These are phyloP conservation scores for Crithidia expoeki DNA, from an alignment of 208 protist genomes.

Conservation along the genomic window DNA sequence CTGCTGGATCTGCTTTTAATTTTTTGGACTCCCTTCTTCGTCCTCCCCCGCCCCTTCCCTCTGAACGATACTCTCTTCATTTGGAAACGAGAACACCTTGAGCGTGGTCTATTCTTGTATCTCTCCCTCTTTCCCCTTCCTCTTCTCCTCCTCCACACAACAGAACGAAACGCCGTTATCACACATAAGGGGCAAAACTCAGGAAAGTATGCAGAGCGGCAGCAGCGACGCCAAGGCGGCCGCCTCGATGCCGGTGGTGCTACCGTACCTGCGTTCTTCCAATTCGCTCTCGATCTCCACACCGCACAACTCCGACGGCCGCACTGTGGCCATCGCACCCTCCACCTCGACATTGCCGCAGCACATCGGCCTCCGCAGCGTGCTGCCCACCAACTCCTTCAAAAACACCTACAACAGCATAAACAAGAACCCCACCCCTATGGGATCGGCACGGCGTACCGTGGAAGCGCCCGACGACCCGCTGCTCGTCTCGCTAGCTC, in stretches of 20 bases:
- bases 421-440: not conserved
- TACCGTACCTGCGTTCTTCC: slow-evolving; percentile 19
- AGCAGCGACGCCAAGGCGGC: not conserved
- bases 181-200: not conserved
- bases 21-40: too few relatives aligned
- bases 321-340: not conserved
- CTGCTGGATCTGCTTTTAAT: too few relatives aligned
- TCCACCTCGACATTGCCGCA: not conserved
- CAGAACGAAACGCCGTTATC: not conserved
- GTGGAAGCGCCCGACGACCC: slow-evolving; percentile 28
- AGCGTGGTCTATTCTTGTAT: too few relatives aligned
- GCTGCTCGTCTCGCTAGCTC: slow-evolving; percentile 60
- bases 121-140: slow-evolving; percentile 17
- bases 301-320: not conserved
- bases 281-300: not conserved
- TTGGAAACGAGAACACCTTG: too few relatives aligned
- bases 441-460: not conserved
- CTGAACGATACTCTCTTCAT: too few relatives aligned
- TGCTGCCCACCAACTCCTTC: not conserved
- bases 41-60: not conserved
- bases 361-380: not conserved
- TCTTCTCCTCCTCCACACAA: slow-evolving; percentile 31
- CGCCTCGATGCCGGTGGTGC: not conserved
- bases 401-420: not conserved
- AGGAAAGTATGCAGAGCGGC: slow-evolving; percentile 6